Conservation (phyloP, 1,139 yeast genomes). For the Arxiozyma slooffiae region DNA sequence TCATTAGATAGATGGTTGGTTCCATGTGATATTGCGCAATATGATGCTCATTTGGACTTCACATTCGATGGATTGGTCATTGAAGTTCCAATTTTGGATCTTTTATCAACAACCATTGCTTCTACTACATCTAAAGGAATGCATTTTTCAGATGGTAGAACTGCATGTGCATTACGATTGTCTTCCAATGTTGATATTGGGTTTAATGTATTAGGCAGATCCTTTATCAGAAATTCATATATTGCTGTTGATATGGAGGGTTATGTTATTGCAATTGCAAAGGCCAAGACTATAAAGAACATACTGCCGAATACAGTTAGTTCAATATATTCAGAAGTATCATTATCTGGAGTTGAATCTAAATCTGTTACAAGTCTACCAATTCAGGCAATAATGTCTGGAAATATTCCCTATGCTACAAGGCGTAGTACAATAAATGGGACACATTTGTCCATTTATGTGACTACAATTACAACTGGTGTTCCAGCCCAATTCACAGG, state of each 20-base stretch:
- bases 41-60: conserved; percentile 48
- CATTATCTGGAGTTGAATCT: neutral
- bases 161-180: conserved; percentile 53
- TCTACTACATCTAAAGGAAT: conserved; percentile 25
- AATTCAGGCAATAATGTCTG: conserved; percentile 32
- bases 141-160: conserved; percentile 43
- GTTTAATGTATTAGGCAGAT: conserved; percentile 50
- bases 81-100: conserved; percentile 43
- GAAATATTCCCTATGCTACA: conserved; percentile 43
- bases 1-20: conserved; percentile 54
- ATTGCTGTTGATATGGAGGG: conserved; percentile 62
- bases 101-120: conserved; percentile 38
- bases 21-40: conserved; percentile 44
- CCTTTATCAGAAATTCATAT: conserved; percentile 48
- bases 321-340: neutral
- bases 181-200: conserved; percentile 45
- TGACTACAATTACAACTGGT: conserved; percentile 28
- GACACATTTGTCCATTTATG: conserved; percentile 29
- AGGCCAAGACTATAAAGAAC: conserved; percentile 21
- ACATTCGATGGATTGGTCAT: conserved; percentile 45
- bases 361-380: neutral
- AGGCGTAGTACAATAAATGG: conserved; percentile 4
- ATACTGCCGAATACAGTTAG: neutral
- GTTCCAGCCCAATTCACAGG: conserved; percentile 26
- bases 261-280: conserved; percentile 47